Evolutionary conservation across 1,284 basidiomycete species (phyloP).

Genomic region (Cryptococcus floricola): DNA sequence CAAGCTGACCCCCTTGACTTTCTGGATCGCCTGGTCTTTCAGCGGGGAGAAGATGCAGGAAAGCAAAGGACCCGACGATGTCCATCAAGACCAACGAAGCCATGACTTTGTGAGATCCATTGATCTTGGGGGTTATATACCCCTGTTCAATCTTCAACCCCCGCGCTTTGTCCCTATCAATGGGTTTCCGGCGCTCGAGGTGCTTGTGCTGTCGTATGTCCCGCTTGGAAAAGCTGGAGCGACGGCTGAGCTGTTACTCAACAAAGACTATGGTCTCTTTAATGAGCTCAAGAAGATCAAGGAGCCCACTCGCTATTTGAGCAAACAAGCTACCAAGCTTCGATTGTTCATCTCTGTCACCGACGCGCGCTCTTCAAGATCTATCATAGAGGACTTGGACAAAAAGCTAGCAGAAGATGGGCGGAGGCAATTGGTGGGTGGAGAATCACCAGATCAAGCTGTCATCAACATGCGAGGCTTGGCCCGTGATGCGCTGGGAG

Average conservation of each 20-base stretch:
- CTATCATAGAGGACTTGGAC: slow-evolving; percentile 2
- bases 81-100: background rate
- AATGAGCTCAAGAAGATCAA: background rate
- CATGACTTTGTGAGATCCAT: slow-evolving; percentile 11
- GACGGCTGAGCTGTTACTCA: slow-evolving; percentile 12
- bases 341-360: slow-evolving; percentile 13
- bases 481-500: background rate
- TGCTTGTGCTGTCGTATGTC: slow-evolving; percentile 8
- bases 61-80: background rate
- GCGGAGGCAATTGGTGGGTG: background rate
- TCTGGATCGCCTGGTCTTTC: slow-evolving; percentile 7
- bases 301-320: slow-evolving; percentile 3
- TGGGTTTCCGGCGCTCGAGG: slow-evolving; percentile 11
- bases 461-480: background rate
- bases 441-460: background rate
- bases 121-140: slow-evolving; percentile 15
- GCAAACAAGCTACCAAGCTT: background rate
- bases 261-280: slow-evolving; percentile 3
- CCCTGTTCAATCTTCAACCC: background rate
- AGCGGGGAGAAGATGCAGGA: slow-evolving; percentile 6
- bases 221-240: slow-evolving; percentile 3
- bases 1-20: slow-evolving; percentile 1
- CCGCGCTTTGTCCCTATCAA: slow-evolving; percentile 2
- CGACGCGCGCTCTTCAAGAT: slow-evolving; percentile 1
- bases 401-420: background rate